phyloP scores from a whole-genome alignment of 495 filamentous ascomycete genomes.

The Penicilliopsis zonata region DNA sequence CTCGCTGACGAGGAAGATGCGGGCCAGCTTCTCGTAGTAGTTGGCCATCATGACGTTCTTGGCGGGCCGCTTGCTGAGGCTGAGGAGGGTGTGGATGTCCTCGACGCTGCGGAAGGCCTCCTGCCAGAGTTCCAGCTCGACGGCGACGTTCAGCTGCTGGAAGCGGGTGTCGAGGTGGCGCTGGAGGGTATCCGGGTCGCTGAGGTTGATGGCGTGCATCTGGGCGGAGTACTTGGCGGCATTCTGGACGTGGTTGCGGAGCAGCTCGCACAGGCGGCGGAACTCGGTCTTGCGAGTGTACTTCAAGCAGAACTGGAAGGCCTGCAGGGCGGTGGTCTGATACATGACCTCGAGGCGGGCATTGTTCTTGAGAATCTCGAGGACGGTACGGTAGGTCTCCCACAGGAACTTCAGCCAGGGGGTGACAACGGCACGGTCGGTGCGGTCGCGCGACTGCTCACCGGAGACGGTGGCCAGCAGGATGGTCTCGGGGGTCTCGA shows the following conservation, averaged over 20 bases:
- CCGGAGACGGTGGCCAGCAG: conserved; percentile 95
- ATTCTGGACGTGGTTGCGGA: conserved; percentile 97
- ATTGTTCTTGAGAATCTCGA: conserved; percentile 98
- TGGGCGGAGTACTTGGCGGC: conserved; percentile 97
- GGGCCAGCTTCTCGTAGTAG: conserved; percentile 98
- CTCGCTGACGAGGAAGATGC: conserved; percentile 97
- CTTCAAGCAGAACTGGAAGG: conserved; percentile 96
- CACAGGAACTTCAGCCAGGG: conserved; percentile 99
- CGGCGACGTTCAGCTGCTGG: conserved; percentile 95
- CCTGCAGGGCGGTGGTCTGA: conserved; percentile 93
- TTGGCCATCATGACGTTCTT: conserved; percentile 99
- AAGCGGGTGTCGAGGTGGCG: conserved; percentile 96
- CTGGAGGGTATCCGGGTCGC: conserved; percentile 92
- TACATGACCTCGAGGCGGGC: conserved; percentile 95
- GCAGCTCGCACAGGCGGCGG: conserved; percentile 91
- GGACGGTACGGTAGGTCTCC: conserved; percentile 98
- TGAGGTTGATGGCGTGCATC: conserved; percentile 99
- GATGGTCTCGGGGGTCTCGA: conserved; percentile 95
- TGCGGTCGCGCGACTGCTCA: conserved; percentile 91
- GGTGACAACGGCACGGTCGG: conserved; percentile 93
- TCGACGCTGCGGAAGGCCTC: conserved; percentile 98
- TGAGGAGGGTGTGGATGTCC: conserved; percentile 97
- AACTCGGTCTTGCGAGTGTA: conserved; percentile 99
- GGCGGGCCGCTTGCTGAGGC: conserved; percentile 95
- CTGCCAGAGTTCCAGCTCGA: conserved; percentile 97